Evolutionary conservation across 305 asterid species (phyloP).

Genomic region (Solanum hybrid): DNA sequence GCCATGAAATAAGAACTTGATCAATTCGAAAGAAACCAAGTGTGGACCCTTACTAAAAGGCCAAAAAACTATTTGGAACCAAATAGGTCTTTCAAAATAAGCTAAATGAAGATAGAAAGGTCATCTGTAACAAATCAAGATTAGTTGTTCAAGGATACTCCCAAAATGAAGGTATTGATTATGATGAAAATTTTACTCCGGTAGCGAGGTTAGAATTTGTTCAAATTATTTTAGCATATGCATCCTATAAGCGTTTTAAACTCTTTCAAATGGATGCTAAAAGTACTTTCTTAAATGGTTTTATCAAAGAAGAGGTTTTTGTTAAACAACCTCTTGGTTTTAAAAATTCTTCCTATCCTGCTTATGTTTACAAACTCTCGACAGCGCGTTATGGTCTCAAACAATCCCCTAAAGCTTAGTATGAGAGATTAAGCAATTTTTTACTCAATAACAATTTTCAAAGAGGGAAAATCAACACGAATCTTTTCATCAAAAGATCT

Average conservation of each 20-base stretch:
- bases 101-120: not conserved
- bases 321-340: not conserved
- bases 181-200: not conserved
- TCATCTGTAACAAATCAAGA: not conserved
- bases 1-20: not conserved
- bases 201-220: not conserved
- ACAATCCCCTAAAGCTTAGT: not conserved
- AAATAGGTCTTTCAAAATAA: not conserved
- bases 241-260: not conserved
- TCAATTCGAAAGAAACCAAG: not conserved
- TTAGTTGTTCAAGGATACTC: not conserved
- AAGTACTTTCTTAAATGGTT: too few relatives aligned
- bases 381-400: too few relatives aligned
- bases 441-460: not conserved
- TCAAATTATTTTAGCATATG: not conserved
- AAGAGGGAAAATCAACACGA: not conserved
- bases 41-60: not conserved
- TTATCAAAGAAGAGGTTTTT: not conserved
- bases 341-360: not conserved
- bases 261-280: not conserved
- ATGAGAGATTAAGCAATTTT: not conserved
- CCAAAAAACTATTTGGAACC: too few relatives aligned
- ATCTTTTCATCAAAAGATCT: too few relatives aligned
- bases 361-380: not conserved
- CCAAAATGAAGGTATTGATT: not conserved